Evolutionary conservation across 305 asterid species (phyloP).

Genomic region (Fraxinus velutina): DNA sequence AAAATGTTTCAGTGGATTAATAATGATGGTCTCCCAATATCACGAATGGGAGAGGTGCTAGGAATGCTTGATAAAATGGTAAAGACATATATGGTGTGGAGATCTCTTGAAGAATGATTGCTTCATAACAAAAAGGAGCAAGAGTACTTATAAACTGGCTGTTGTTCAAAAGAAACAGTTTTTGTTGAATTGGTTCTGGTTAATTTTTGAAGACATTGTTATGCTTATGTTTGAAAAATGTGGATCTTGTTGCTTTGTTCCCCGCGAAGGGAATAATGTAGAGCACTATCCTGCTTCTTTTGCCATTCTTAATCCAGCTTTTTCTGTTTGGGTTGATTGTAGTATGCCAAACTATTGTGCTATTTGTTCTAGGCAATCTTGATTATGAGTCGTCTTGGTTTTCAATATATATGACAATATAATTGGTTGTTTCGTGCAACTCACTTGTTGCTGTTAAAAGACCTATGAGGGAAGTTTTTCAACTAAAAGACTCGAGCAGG

Average conservation of each 20-base stretch:
- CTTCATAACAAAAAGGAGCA: not conserved
- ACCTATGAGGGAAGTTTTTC: no score
- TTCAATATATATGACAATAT: no score
- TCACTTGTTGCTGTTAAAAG: no score
- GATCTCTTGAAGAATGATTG: not conserved
- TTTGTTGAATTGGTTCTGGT: not conserved
- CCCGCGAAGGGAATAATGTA: not conserved
- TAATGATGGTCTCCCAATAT: not conserved
- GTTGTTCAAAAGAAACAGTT: not conserved
- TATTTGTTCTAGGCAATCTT: no score
- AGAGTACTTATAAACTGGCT: not conserved
- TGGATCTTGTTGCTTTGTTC: not conserved
- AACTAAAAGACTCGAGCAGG: not conserved
- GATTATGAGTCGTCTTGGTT: no score
- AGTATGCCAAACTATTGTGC: not conserved
- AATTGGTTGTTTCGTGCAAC: no score
- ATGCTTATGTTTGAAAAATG: not conserved
- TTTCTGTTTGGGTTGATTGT: no score
- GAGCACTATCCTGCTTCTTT: not conserved
- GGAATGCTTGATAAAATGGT: not conserved
- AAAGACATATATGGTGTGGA: not conserved
- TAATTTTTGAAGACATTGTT: no score
- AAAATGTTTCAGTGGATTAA: no score
- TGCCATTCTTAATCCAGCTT: no score
- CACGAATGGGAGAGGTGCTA: not conserved